Evolutionary conservation across 345 rosid genomes (phyloP).

Genomic region (Draba incana): DNA sequence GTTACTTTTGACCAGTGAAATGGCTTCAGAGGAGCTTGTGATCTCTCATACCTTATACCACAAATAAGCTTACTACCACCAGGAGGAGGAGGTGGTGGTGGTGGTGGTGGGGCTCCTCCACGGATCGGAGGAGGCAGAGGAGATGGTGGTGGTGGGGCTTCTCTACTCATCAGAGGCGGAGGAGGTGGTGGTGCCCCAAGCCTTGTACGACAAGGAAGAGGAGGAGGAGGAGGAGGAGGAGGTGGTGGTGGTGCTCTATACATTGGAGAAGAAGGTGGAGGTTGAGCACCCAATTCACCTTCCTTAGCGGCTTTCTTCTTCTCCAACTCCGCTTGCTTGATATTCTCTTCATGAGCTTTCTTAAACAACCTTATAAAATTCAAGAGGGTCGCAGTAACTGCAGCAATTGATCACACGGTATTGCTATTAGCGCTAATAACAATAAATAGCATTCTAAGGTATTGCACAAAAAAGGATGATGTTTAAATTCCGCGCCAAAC

Average conservation of each 20-base stretch:
- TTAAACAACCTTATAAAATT: slow-evolving; percentile 86
- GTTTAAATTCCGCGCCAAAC: slow-evolving; percentile 44
- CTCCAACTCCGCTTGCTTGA: too few relatives aligned
- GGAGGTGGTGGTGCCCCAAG: slow-evolving; percentile 41
- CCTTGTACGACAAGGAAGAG: slow-evolving; percentile 37
- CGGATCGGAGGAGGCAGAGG: slow-evolving; percentile 46
- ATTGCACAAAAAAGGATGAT: slow-evolving; percentile 13
- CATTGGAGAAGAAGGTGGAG: slow-evolving; percentile 43
- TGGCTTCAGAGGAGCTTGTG: slow-evolving; percentile 80
- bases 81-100: slow-evolving; percentile 54
- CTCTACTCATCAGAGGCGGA: slow-evolving; percentile 44
- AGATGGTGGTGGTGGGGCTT: slow-evolving; percentile 53
- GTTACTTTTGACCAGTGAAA: slow-evolving; percentile 97
- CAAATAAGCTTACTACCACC: too few relatives aligned
- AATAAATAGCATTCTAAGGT: slow-evolving; percentile 2
- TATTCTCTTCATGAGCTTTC: slow-evolving; percentile 81
- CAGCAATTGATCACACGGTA: slow-evolving; percentile 35
- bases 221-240: slow-evolving; percentile 51
- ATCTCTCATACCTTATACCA: too few relatives aligned
- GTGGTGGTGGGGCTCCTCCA: slow-evolving; percentile 51
- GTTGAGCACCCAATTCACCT: slow-evolving; percentile 28
- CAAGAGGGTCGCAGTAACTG: slow-evolving; percentile 88
- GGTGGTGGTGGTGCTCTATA: slow-evolving; percentile 38
- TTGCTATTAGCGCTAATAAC: slow-evolving; percentile 3
- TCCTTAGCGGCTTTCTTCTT: too few relatives aligned